Evolutionary conservation across 1,284 basidiomycete species (phyloP).

Genomic region (Leccinum cinnamomeum): DNA sequence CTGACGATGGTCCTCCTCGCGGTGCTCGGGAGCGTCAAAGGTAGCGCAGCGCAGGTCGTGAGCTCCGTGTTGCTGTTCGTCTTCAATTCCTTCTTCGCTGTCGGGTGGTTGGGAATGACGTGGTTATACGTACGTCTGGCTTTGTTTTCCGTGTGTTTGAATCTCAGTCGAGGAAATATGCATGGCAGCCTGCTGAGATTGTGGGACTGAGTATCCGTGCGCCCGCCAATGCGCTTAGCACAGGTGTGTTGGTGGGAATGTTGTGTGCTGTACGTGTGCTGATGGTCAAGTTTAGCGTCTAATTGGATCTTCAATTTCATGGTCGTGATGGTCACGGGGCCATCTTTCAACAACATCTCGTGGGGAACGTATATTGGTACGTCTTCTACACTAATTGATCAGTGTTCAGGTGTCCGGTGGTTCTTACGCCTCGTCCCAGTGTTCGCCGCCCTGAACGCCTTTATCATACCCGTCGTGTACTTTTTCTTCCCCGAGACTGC

Average conservation of each 20-base stretch:
- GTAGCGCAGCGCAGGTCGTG: conserved; percentile 45
- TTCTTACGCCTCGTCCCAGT: conserved; percentile 36
- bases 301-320: conserved; percentile 68
- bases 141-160: not conserved
- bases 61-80: conserved; percentile 42
- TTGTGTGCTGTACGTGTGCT: not conserved
- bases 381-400: conserved; percentile 6
- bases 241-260: conserved; percentile 30
- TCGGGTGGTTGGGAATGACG: conserved; percentile 53
- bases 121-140: conserved; percentile 56
- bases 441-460: conserved; percentile 54
- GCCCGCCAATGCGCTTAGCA: conserved; percentile 66
- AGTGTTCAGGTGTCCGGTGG: not conserved
- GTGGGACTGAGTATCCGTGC: conserved; percentile 61
- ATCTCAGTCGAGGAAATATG: conserved; percentile 42
- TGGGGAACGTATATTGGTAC: conserved; percentile 64
- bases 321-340: conserved; percentile 68
- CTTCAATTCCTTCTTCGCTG: conserved; percentile 35
- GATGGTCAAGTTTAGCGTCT: conserved; percentile 33
- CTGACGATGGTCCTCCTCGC: conserved; percentile 38
- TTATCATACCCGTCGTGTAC: conserved; percentile 61
- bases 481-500: conserved; percentile 70
- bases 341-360: conserved; percentile 61
- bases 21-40: conserved; percentile 16
- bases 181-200: conserved; percentile 59